Evolutionary conservation across 805 yeast genomes (phyloP).

Genomic region (Yarrowia sp.): DNA sequence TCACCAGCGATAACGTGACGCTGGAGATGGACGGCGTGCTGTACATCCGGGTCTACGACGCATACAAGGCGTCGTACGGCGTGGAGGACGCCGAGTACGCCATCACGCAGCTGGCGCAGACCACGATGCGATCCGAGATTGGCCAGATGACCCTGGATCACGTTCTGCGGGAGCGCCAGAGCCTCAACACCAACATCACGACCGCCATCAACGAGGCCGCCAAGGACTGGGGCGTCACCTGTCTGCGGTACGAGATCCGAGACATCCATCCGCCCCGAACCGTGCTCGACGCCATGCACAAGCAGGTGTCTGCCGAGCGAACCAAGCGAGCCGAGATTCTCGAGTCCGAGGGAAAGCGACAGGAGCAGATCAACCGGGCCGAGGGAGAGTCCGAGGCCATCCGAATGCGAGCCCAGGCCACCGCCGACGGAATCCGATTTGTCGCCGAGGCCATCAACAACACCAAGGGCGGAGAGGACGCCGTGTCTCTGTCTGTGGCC

Average conservation of each 20-base stretch:
- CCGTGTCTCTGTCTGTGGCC: conserved; percentile 76
- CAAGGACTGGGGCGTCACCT: conserved; percentile 78
- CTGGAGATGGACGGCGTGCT: conserved; percentile 82
- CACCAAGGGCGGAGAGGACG: conserved; percentile 70
- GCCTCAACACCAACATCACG: conserved; percentile 69
- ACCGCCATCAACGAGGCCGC: conserved; percentile 82
- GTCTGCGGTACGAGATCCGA: conserved; percentile 80
- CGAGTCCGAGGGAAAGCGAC: conserved; percentile 82
- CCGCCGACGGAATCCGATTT: conserved; percentile 64
- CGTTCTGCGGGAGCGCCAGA: conserved; percentile 73
- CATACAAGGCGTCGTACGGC: conserved; percentile 83
- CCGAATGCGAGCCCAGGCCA: conserved; percentile 63
- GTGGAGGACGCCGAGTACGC: conserved; percentile 88
- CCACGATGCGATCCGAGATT: conserved; percentile 87
- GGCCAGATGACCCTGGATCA: conserved; percentile 79
- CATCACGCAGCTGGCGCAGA: conserved; percentile 79
- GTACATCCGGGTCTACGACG: conserved; percentile 72
- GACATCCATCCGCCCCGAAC: conserved; percentile 86
- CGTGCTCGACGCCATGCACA: conserved; percentile 86
- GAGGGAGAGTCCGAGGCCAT: conserved; percentile 79
- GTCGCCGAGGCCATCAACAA: conserved; percentile 66
- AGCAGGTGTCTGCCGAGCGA: conserved; percentile 84
- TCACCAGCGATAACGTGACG: conserved; percentile 82
- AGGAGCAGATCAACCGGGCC: conserved; percentile 74
- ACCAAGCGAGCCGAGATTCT: conserved; percentile 83